A percentile compares a stretch with the other conserved stretches of the same genome.
Evolutionary conservation across 2,329 filamentous ascomycete species (phyloP).

Genomic region (Aureobasidium vineae): DNA sequence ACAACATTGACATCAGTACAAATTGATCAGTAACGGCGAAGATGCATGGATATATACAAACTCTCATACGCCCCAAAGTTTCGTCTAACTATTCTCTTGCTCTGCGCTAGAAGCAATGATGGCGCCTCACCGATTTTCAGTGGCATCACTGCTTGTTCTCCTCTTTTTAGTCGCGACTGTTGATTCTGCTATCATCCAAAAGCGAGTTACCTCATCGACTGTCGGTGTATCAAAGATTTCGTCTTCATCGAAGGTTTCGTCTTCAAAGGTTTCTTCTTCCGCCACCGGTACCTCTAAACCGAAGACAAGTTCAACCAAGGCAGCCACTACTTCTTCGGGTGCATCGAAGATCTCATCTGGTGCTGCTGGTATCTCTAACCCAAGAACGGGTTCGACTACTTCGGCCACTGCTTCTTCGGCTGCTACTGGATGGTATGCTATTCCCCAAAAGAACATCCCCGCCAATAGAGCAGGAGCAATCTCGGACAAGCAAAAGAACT

Average conservation of each 20-base stretch:
- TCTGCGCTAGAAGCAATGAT: background rate
- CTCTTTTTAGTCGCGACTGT: background rate
- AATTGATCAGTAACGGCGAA: background rate
- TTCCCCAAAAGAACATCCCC: background rate
- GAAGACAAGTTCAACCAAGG: background rate
- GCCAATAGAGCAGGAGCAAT: constrained; percentile 1
- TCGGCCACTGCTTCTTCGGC: background rate
- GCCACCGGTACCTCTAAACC: background rate
- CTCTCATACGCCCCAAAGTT: background rate
- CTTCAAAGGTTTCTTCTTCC: background rate
- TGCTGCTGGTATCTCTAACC: constrained; percentile 5
- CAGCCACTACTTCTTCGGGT: background rate
- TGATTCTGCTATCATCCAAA: background rate
- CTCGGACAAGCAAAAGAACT: background rate
- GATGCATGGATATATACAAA: background rate
- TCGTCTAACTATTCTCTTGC: background rate
- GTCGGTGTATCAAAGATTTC: background rate
- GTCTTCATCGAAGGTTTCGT: background rate
- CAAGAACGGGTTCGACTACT: background rate
- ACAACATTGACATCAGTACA: background rate
- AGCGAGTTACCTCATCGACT: background rate
- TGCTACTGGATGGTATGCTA: background rate
- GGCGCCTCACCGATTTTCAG: background rate
- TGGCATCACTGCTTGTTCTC: background rate
- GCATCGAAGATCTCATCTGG: background rate